A percentile compares a stretch with the other conserved stretches of the same genome.
Conservation (phyloP, 2,329 filamentous ascomycete species). For the Aspergillus sp. region DNA sequence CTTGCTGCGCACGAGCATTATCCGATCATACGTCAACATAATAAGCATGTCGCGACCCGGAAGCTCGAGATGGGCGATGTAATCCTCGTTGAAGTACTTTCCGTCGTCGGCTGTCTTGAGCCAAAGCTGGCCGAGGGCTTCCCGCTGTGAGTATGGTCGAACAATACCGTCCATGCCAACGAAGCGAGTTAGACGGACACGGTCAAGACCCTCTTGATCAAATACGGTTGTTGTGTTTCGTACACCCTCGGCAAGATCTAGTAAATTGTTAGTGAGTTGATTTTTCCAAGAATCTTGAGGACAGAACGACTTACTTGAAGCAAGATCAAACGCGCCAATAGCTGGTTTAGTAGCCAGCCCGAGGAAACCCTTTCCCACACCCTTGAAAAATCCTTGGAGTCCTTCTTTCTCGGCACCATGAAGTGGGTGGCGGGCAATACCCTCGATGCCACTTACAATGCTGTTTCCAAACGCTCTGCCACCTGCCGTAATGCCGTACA, state of each 20-base stretch:
- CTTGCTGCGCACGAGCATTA: conserved; percentile 86
- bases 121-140: conserved; percentile 97
- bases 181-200: conserved; percentile 89
- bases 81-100: conserved; percentile 95
- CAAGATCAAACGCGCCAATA: conserved; percentile 94
- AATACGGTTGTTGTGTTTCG: conserved; percentile 99
- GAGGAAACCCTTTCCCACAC: conserved; percentile 89
- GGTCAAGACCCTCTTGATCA: conserved; percentile 89
- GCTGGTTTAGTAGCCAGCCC: conserved; percentile 96
- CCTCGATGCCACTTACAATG: conserved; percentile 88
- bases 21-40: conserved; percentile 83
- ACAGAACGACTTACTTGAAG: conserved; percentile 61
- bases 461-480: conserved; percentile 94
- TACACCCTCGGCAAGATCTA: conserved; percentile 87
- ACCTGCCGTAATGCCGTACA: conserved; percentile 93
- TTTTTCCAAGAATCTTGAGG: background rate
- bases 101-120: conserved; percentile 97
- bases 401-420: conserved; percentile 97
- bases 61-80: conserved; percentile 93
- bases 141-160: conserved; percentile 87
- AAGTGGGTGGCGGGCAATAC: conserved; percentile 86
- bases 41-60: conserved; percentile 84
- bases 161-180: conserved; percentile 92
- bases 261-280: conserved; percentile 9
- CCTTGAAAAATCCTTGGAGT: conserved; percentile 92